Evolutionary conservation across 2,329 filamentous ascomycete genomes (phyloP).

Genomic region (Aspergillus texensis): DNA sequence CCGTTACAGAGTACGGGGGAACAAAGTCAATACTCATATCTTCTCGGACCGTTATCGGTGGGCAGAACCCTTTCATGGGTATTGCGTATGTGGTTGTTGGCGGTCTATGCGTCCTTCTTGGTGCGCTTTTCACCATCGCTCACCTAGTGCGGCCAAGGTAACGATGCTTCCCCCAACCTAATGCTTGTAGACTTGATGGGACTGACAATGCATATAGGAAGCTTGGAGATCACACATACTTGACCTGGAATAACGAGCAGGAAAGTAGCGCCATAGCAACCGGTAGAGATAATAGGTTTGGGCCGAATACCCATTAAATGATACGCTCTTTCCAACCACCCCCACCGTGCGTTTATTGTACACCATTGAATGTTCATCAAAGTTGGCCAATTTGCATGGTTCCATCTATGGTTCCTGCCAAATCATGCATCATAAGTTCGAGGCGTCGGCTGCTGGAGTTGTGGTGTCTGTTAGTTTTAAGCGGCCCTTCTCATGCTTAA

Average conservation of each 20-base stretch:
- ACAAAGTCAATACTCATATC: constrained; percentile 89
- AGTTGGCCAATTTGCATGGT: neutral
- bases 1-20: constrained; percentile 75
- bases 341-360: constrained; percentile 10
- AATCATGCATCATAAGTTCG: constrained; percentile 15
- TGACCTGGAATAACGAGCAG: constrained; percentile 87
- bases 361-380: constrained; percentile 9
- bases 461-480: constrained; percentile 5
- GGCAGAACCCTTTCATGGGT: constrained; percentile 91
- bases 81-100: constrained; percentile 96
- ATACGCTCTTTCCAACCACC: neutral
- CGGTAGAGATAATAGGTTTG: constrained; percentile 57
- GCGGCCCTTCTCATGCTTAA: neutral
- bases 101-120: constrained; percentile 87
- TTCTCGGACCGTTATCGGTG: constrained; percentile 89
- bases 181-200: neutral
- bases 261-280: constrained; percentile 58
- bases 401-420: neutral
- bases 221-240: constrained; percentile 95
- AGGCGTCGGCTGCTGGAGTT: constrained; percentile 13
- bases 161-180: constrained; percentile 28
- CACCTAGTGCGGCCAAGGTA: constrained; percentile 90
- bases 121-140: constrained; percentile 82
- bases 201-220: constrained; percentile 62
- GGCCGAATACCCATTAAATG: constrained; percentile 26